Evolutionary conservation across 148 eudicot genomes (phyloP).

Genomic region (Cornus controversa): DNA sequence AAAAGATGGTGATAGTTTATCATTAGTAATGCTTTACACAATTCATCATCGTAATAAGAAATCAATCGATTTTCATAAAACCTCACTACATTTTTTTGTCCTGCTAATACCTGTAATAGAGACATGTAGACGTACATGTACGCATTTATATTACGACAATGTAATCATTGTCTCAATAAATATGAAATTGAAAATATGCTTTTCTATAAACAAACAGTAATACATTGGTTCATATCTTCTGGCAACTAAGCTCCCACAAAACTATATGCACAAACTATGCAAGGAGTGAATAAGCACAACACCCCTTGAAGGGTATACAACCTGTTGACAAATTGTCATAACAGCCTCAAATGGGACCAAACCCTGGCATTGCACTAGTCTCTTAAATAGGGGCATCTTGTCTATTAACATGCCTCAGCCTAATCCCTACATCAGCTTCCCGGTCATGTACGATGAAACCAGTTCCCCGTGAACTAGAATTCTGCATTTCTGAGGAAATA

Average conservation of each 20-base stretch:
- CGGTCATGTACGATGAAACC: conserved; percentile 22
- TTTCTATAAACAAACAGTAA: background rate
- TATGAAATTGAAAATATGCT: background rate
- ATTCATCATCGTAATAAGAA: too few relatives aligned
- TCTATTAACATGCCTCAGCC: conserved; percentile 55
- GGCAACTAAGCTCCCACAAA: background rate
- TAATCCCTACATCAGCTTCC: conserved; percentile 61
- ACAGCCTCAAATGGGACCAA: background rate
- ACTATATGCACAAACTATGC: background rate
- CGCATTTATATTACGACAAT: too few relatives aligned
- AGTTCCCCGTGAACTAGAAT: conserved; percentile 19
- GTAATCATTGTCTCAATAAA: too few relatives aligned
- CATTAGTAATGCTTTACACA: too few relatives aligned
- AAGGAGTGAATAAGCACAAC: background rate
- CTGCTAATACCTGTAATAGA: too few relatives aligned
- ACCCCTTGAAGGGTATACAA: background rate
- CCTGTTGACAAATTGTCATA: background rate
- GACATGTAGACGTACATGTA: too few relatives aligned
- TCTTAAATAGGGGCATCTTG: conserved; percentile 36
- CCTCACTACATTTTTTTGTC: too few relatives aligned
- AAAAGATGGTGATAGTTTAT: too few relatives aligned
- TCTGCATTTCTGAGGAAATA: conserved; percentile 21
- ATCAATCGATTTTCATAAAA: too few relatives aligned
- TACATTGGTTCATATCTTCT: background rate
- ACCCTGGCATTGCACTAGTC: background rate